A percentile compares a stretch with the other conserved stretches of the same genome.
Conservation (phyloP, 345 rosid species). For the Brassica nigra region DNA sequence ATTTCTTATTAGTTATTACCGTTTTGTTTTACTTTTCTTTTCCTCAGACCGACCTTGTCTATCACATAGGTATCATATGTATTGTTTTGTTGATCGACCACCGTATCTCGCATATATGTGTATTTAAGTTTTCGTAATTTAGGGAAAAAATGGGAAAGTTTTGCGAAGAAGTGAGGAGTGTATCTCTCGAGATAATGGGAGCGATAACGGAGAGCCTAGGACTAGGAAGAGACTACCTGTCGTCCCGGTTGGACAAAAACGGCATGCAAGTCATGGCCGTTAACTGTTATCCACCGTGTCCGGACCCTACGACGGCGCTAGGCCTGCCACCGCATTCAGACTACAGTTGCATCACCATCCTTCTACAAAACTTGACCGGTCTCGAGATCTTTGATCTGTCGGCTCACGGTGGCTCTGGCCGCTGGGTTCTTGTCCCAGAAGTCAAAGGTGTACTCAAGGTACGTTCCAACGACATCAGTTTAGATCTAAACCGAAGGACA, state of each 20-base stretch:
- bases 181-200: too few species aligned
- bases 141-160: constrained; percentile 65
- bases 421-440: constrained; percentile 53
- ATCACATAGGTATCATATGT: too few species aligned
- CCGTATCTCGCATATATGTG: background rate
- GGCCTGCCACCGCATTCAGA: constrained; percentile 26
- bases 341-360: constrained; percentile 11
- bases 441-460: constrained; percentile 55
- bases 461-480: background rate
- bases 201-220: too few species aligned
- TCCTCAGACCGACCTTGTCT: too few species aligned
- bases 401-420: constrained; percentile 29
- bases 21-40: too few species aligned
- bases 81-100: background rate
- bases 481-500: background rate
- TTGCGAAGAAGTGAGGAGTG: constrained; percentile 42
- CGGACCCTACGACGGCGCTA: constrained; percentile 47
- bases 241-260: constrained; percentile 41
- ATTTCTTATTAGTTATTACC: too few species aligned
- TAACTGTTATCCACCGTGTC: constrained; percentile 66
- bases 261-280: constrained; percentile 65
- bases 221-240: constrained; percentile 34
- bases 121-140: background rate
- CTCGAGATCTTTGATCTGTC: constrained; percentile 51
- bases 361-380: constrained; percentile 56